phyloP scores from a whole-genome alignment of 495 filamentous ascomycete genomes.

The Penicillium bovifimosum region DNA sequence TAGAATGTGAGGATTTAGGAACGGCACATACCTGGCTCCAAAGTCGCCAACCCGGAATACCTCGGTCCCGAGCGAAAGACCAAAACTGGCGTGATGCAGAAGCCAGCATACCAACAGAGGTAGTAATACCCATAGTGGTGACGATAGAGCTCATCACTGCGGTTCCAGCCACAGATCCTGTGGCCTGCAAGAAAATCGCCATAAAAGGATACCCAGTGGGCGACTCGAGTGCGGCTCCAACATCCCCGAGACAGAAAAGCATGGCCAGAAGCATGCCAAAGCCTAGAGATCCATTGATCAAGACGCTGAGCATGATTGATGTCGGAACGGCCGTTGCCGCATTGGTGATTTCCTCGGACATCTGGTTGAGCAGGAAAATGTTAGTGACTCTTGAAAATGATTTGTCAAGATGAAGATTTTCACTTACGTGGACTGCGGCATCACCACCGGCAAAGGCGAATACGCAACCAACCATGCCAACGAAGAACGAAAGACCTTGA shows the following conservation, averaged over 20 bases:
- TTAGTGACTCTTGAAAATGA: too few species aligned
- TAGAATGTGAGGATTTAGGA: too few species aligned
- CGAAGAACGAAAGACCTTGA: conserved; percentile 40
- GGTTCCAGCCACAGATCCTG: conserved; percentile 36
- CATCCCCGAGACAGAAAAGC: conserved; percentile 44
- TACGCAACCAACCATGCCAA: conserved; percentile 37
- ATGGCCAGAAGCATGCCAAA: conserved; percentile 47
- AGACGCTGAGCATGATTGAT: conserved; percentile 40
- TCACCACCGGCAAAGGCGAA: conserved; percentile 41
- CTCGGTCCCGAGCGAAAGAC: conserved; percentile 51
- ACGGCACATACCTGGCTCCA: conserved; percentile 42
- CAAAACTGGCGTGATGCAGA: conserved; percentile 49
- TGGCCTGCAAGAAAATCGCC: conserved; percentile 43
- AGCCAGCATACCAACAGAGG: conserved; percentile 42
- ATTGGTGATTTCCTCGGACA: conserved; percentile 50
- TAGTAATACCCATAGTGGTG: conserved; percentile 36
- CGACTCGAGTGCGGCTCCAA: conserved; percentile 29
- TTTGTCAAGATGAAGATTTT: too few species aligned
- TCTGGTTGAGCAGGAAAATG: conserved; percentile 26
- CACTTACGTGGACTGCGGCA: conserved; percentile 38
- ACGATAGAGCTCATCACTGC: conserved; percentile 42
- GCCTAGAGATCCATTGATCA: conserved; percentile 46
- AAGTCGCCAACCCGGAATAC: conserved; percentile 40
- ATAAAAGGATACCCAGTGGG: conserved; percentile 47
- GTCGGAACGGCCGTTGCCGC: conserved; percentile 42